These are phyloP conservation scores for Umbilicus rupestris DNA, from an alignment of 164 flowering plant genomes.

Conservation along the genomic window DNA sequence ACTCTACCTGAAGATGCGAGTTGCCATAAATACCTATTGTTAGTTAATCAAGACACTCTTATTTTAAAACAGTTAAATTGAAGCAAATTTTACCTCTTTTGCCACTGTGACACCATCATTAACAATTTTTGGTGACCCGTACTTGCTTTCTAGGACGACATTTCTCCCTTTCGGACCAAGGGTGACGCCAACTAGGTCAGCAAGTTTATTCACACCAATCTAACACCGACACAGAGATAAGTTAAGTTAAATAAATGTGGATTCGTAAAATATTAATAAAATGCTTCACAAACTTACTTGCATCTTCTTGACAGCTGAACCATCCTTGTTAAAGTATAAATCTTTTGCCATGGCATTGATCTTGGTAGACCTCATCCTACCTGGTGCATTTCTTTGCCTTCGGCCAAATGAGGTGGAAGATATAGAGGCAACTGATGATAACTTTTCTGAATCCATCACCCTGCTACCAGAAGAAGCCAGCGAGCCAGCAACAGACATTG, in stretches of 20 bases:
- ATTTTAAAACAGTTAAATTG: background rate
- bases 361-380: slow-evolving; percentile 29
- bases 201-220: slow-evolving; percentile 96
- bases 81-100: slow-evolving; percentile 42
- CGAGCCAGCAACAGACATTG: slow-evolving; percentile 55
- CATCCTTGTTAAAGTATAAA: slow-evolving; percentile 91
- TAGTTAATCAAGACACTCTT: background rate
- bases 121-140: slow-evolving; percentile 94
- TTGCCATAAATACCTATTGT: background rate
- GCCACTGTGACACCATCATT: slow-evolving; percentile 99
- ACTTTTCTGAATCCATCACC: slow-evolving; percentile 30
- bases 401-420: slow-evolving; percentile 39
- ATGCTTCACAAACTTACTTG: slow-evolving; percentile 39
- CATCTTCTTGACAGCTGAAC: slow-evolving; percentile 73
- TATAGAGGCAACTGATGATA: slow-evolving; percentile 56
- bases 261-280: background rate
- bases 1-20: slow-evolving; percentile 49
- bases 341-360: slow-evolving; percentile 83
- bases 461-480: slow-evolving; percentile 38
- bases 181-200: slow-evolving; percentile 94
- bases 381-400: slow-evolving; percentile 24
- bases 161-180: slow-evolving; percentile 98
- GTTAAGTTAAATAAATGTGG: background rate
- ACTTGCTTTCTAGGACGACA: slow-evolving; percentile 96
- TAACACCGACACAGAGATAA: slow-evolving; percentile 15